These are phyloP conservation scores for Symbiodinium natans DNA, from an alignment of 73 alveolate species.

Conservation along the genomic window DNA sequence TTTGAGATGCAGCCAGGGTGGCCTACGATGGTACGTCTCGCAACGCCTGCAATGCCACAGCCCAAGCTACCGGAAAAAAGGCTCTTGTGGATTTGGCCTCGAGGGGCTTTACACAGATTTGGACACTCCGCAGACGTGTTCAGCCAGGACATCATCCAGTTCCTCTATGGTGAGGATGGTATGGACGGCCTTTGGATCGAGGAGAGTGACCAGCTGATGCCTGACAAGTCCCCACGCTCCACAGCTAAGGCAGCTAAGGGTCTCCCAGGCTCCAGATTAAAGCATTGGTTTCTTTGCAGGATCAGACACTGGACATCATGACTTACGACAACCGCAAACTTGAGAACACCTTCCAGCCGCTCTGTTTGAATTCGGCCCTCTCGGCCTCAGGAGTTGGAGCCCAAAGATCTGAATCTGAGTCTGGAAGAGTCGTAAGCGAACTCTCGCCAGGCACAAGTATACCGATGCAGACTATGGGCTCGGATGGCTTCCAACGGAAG, in stretches of 20 bases:
- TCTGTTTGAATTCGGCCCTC: not conserved
- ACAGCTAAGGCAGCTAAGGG: no score
- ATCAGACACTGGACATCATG: constrained; percentile 88
- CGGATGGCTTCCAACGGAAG: not conserved
- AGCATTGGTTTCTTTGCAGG: not conserved
- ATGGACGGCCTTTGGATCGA: constrained; percentile 89
- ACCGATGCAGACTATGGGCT: constrained; percentile 39
- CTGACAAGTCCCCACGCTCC: no score
- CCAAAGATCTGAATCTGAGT: not conserved
- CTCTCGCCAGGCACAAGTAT: constrained; percentile 71
- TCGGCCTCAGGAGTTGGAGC: not conserved
- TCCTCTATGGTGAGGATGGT: constrained; percentile 98
- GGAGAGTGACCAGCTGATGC: not conserved
- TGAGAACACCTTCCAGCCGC: constrained; percentile 50
- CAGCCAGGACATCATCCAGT: constrained; percentile 98
- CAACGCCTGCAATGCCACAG: constrained; percentile 95
- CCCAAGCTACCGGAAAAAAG: no score
- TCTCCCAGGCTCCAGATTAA: no score
- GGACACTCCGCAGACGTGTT: no score
- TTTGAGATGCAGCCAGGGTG: constrained; percentile 96
- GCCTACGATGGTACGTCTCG: constrained; percentile 99
- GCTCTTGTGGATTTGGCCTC: no score
- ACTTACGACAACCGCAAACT: constrained; percentile 69
- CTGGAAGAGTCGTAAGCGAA: no score
- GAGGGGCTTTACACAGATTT: no score